Percentiles rank a stretch among this genome's conserved stretches.
Conservation (phyloP, 495 filamentous ascomycete genomes). For the Hyphodiscus hymeniophilus region DNA sequence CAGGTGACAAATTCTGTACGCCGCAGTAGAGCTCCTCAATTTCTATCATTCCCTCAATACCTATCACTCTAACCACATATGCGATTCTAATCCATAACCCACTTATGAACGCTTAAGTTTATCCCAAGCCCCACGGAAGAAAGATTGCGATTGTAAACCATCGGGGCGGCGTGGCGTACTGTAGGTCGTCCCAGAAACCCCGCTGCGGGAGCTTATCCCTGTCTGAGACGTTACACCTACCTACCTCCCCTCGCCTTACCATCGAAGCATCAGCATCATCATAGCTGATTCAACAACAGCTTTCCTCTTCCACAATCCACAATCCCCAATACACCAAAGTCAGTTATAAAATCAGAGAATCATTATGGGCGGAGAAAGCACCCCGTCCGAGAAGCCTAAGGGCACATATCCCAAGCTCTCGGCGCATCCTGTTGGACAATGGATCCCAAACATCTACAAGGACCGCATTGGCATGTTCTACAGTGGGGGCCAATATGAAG, state of each 20-base stretch:
- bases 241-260: neutral
- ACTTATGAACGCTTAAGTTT: too few relatives aligned
- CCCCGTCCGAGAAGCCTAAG: conserved; percentile 24
- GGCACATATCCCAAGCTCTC: conserved; percentile 39
- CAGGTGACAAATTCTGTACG: too few relatives aligned
- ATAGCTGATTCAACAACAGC: conserved; percentile 15
- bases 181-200: neutral
- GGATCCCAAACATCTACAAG: conserved; percentile 80
- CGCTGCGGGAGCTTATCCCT: too few relatives aligned
- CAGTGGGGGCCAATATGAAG: conserved; percentile 68
- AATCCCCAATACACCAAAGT: too few relatives aligned
- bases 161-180: too few relatives aligned
- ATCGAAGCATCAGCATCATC: neutral
- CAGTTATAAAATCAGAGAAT: too few relatives aligned
- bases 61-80: too few relatives aligned
- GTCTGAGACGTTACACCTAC: neutral
- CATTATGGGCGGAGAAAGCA: conserved; percentile 35
- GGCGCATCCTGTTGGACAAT: conserved; percentile 56
- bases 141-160: too few relatives aligned
- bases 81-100: too few relatives aligned
- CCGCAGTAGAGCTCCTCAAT: too few relatives aligned
- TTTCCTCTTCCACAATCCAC: conserved; percentile 10
- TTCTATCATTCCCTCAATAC: too few relatives aligned
- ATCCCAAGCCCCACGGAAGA: too few relatives aligned
- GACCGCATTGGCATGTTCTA: conserved; percentile 79